phyloP scores from a whole-genome alignment of 331 rosid species.

The Cydonia oblonga region DNA sequence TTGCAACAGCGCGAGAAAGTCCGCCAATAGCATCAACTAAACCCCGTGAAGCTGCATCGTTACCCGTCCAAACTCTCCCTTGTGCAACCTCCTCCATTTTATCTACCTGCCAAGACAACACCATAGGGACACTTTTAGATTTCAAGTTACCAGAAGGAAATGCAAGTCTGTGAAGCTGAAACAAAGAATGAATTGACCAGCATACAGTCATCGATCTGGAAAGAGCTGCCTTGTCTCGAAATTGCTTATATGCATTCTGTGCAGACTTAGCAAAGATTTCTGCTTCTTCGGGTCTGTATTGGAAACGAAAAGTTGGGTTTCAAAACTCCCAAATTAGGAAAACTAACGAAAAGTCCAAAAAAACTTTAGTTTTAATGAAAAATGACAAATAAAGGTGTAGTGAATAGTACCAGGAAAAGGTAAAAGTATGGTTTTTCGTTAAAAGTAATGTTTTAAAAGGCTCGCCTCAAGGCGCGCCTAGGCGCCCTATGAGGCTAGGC shows the following conservation, averaged over 20 bases:
- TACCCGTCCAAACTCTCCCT: constrained; percentile 95
- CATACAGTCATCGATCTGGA: constrained; percentile 90
- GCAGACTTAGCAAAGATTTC: constrained; percentile 80
- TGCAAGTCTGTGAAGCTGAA: not conserved
- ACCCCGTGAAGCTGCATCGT: constrained; percentile 75
- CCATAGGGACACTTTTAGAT: not conserved
- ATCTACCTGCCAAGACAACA: constrained; percentile 52
- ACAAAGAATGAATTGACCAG: not conserved
- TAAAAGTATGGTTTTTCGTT: too few relatives aligned
- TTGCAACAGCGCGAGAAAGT: constrained; percentile 78
- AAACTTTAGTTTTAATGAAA: too few relatives aligned
- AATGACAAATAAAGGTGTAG: too few relatives aligned
- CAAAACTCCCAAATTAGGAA: too few relatives aligned
- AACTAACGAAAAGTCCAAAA: too few relatives aligned
- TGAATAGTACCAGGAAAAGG: too few relatives aligned
- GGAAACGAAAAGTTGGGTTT: not conserved
- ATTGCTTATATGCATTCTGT: constrained; percentile 61
- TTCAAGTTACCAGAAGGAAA: not conserved
- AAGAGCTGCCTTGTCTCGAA: constrained; percentile 86
- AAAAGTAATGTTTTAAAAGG: too few relatives aligned
- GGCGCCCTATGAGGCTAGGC: too few relatives aligned
- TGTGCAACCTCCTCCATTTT: constrained; percentile 91
- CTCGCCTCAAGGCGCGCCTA: too few relatives aligned
- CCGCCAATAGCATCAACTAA: constrained; percentile 93
- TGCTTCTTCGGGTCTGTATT: constrained; percentile 79